phyloP scores from a whole-genome alignment of 2,329 filamentous ascomycete genomes.

The Aspergillus ochraceoroseus region DNA sequence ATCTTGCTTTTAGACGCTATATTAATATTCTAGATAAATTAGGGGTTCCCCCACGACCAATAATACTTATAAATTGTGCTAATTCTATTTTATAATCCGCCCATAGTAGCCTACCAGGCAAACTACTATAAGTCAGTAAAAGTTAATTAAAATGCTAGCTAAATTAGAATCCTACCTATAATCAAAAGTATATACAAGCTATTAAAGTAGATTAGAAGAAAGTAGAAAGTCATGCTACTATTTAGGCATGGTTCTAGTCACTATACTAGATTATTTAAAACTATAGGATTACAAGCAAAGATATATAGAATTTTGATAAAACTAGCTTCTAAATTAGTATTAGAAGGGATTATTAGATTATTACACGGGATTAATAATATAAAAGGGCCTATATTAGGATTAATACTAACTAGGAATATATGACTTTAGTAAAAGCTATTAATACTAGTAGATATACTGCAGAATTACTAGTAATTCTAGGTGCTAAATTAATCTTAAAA shows the following conservation, averaged over 20 bases:
- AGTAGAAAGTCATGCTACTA: neutral
- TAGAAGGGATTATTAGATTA: neutral
- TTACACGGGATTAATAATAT: neutral
- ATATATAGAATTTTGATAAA: no score
- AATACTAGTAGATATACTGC: neutral
- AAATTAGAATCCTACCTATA: no score
- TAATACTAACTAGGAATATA: neutral
- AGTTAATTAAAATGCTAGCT: no score
- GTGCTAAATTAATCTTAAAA: neutral
- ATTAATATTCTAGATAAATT: neutral
- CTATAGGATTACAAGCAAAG: neutral
- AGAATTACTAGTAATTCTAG: neutral
- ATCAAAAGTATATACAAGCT: no score
- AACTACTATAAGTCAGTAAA: no score
- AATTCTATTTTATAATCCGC: neutral
- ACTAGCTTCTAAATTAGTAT: neutral
- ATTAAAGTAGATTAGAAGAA: no score
- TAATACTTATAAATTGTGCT: neutral
- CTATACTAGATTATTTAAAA: neutral
- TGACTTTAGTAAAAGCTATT: neutral
- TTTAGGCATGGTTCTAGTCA: neutral
- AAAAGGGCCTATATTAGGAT: neutral
- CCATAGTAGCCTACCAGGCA: no score
- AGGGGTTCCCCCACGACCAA: neutral
- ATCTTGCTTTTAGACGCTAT: neutral